These are phyloP conservation scores for Micractinium sp. DNA, from an alignment of 139 green algal genomes.

Conservation along the genomic window DNA sequence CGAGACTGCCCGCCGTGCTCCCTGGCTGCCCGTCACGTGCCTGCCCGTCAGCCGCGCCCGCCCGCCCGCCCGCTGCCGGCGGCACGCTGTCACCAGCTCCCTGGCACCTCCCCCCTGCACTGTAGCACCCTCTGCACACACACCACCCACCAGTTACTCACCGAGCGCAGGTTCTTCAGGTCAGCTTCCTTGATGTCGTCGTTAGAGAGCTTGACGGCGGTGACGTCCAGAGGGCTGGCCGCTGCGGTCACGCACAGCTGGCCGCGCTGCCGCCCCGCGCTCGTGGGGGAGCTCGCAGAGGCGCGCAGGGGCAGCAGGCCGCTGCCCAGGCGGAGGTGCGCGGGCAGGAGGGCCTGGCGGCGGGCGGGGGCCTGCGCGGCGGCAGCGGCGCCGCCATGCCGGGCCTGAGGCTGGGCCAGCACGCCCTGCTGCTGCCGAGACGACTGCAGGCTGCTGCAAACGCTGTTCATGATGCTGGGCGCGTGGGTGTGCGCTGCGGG, in stretches of 20 bases:
- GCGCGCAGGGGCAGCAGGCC: background rate
- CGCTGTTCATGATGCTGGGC: background rate
- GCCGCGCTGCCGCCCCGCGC: background rate
- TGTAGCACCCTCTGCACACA: background rate
- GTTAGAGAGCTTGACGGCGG: background rate
- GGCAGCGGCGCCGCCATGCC: background rate
- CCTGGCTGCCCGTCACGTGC: too few species aligned
- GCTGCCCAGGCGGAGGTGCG: background rate
- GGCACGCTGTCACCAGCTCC: background rate
- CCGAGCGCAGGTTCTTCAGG: constrained; percentile 18
- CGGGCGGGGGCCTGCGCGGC: background rate
- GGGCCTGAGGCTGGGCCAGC: background rate
- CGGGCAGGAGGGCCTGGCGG: background rate
- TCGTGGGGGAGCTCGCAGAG: background rate
- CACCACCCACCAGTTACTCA: background rate
- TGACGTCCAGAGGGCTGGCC: background rate
- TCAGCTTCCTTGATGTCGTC: constrained; percentile 23
- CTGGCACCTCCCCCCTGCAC: background rate
- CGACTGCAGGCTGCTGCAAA: background rate
- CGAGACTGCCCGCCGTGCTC: too few species aligned
- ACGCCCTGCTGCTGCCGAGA: background rate
- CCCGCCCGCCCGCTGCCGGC: background rate
- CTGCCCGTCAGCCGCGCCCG: too few species aligned
- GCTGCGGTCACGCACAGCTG: background rate
- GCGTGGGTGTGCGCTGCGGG: too few species aligned